Base-by-base conservation (phyloP, 805 yeast genomes). In the Wickerhamiella lipophila region DNA sequence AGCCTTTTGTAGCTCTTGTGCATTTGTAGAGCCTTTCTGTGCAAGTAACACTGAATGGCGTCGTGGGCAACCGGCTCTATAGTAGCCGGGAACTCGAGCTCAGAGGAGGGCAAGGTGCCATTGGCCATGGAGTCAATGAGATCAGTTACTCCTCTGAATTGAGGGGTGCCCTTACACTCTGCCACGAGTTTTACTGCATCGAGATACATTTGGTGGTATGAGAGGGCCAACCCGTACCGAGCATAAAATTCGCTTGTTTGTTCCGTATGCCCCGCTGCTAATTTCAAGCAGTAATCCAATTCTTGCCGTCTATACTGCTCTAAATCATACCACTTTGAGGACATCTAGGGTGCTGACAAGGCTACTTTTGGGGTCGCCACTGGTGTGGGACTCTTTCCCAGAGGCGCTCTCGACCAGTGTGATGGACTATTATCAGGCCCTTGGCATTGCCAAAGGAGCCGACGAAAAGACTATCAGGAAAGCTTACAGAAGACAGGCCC, bases 401-500 rank as follows among this genome's bases (percentile, higher is more conserved):
- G 15, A 15, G 35, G 13, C 35, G 15, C 35, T 30, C 35, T n/a
- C 35, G 6, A 12, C n/a, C n/a, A 32, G 26, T 8, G 5, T 23
- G 26, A 51, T 49, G 48, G 54, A 54, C 42, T 50, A 52, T 53
- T 88, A 89, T 66, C 87, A 83, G 61, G 68, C 84, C 57, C 72
- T 89, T 52, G 95, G 94, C 11, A 83, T 89, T n/a, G 63, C 78
- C n/a, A 78, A 94, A 15, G 62, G 73, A 21, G 96, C 97, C 7
- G 66, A 70, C 23, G 95, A 84, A 46, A 74, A 75, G 19, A 95
- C 84, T 54, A 72, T 89, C 57, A 87, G 89, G 63, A 85, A 86
- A 63, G 96, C 89, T 5, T 92, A 87, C 68, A 74, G 95, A 63
- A 85, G 86, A 64, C 68, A 77, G 57, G 97, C 97, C 1, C 71